Base-by-base conservation (phyloP, 2,329 filamentous ascomycete genomes). In the Ceratocystis alfenasii region DNA sequence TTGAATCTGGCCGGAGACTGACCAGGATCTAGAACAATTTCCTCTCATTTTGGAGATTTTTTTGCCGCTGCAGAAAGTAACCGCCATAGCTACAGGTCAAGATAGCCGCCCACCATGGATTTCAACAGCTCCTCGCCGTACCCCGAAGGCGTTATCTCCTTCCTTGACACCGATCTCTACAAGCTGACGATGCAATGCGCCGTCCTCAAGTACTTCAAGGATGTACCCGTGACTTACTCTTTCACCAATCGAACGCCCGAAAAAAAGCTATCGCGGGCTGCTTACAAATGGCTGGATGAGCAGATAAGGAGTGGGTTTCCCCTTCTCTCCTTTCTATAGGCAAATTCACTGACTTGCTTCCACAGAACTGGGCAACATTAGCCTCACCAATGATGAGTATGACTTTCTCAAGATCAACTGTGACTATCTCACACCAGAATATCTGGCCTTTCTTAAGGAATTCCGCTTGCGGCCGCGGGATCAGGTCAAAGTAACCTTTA, bases 131-230 rank as follows among this genome's bases (percentile, higher is more conserved):
- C 83, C 41, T 84, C 83, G 66, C 82, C 83, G 66, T 86, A 82
- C 69, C 86, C 88, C 3, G 88, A 89, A 76, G 89, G 89, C 63
- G 84, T 93, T 73, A 88, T 86, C 72, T 93, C 89, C 72, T 87
- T 94, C 73, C 80, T 94, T 65, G 89, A 94, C 73, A 93, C 88
- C 17, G 84, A 87, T 70, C 73, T 99, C 68, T 99, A 96, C 83
- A 99, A 99, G 77, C 78, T 99, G 76, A 99, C 94, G 22, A 99
- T 99, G 94, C 94, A 99, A 87, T 96, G 89, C 74, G 91, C 91
- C 68, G 87, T 97, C 70, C 83, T 95, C 70, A 95, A 95, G 76
- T 95, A 92, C 78, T 97, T 95, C 75, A 87, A 87, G 44, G 81
- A 92, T 67, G 78, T 85, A 71, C 83, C 87, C 57, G 94, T 97